Conservation (phyloP, 805 yeast species). For the Clavispora fructus region DNA sequence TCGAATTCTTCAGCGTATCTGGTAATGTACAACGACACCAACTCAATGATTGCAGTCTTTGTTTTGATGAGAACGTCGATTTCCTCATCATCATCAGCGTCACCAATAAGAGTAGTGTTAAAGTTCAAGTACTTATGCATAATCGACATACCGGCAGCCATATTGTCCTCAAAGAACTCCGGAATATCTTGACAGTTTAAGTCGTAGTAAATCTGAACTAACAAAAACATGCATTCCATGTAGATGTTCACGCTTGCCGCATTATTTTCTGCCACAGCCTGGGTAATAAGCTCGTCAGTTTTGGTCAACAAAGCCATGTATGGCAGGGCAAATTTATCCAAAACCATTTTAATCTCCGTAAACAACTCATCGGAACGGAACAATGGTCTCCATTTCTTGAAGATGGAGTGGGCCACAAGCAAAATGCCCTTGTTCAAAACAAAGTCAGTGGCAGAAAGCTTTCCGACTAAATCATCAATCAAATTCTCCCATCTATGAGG, state of each 20-base stretch:
- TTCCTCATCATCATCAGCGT: slow-evolving; percentile 55
- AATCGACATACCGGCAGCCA: slow-evolving; percentile 69
- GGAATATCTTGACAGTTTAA: slow-evolving; percentile 97
- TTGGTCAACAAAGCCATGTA: slow-evolving; percentile 63
- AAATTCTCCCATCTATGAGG: slow-evolving; percentile 85
- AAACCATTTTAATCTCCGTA: slow-evolving; percentile 78
- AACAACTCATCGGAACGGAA: slow-evolving; percentile 88
- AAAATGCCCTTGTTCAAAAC: slow-evolving; percentile 77
- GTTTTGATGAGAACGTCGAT: slow-evolving; percentile 65
- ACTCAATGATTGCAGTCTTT: slow-evolving; percentile 79
- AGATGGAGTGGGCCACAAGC: slow-evolving; percentile 90
- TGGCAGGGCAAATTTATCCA: slow-evolving; percentile 77
- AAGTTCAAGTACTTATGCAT: slow-evolving; percentile 76
- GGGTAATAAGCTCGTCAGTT: slow-evolving; percentile 61
- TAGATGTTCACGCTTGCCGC: slow-evolving; percentile 49
- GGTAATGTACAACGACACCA: slow-evolving; percentile 78
- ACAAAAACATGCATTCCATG: slow-evolving; percentile 64
- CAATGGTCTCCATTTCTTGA: slow-evolving; percentile 94
- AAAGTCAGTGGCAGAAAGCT: slow-evolving; percentile 63
- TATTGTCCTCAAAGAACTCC: slow-evolving; percentile 92
- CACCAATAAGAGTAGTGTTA: slow-evolving; percentile 48
- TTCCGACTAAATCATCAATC: slow-evolving; percentile 65
- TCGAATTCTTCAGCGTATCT: slow-evolving; percentile 90
- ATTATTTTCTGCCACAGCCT: slow-evolving; percentile 33
- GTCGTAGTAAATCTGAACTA: slow-evolving; percentile 83